Evolutionary conservation across 2,329 filamentous ascomycete species (phyloP).

Genomic region (Curvularia sp.): DNA sequence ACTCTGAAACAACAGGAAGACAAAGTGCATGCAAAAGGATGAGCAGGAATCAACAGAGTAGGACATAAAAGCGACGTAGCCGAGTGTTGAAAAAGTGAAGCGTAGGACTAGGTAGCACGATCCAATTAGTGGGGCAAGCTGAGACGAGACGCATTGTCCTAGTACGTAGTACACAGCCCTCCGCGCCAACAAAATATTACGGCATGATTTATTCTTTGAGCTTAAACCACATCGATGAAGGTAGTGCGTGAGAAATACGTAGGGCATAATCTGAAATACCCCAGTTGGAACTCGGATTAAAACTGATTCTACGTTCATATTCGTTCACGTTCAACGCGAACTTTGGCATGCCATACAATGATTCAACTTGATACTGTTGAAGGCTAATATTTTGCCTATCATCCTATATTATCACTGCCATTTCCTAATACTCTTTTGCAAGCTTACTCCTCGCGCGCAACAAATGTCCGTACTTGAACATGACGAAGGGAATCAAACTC

Average conservation of each 20-base stretch:
- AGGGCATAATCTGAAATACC: too few species aligned
- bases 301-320: neutral
- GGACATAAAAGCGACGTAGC: neutral
- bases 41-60: too few species aligned
- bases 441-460: slow-evolving; percentile 53
- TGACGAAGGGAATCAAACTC: slow-evolving; percentile 55
- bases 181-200: too few species aligned
- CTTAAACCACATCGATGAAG: too few species aligned
- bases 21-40: neutral
- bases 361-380: neutral
- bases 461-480: slow-evolving; percentile 54
- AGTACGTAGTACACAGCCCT: too few species aligned
- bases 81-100: neutral
- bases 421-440: slow-evolving; percentile 40
- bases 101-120: neutral
- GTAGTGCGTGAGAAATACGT: too few species aligned
- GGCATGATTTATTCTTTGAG: too few species aligned
- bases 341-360: neutral
- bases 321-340: neutral
- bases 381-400: slow-evolving; percentile 3
- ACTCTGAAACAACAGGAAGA: neutral
- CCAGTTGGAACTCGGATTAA: neutral
- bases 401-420: neutral
- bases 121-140: neutral
- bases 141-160: neutral